Conservation (phyloP, 73 alveolate genomes). For the Blepharisma japonicum region DNA sequence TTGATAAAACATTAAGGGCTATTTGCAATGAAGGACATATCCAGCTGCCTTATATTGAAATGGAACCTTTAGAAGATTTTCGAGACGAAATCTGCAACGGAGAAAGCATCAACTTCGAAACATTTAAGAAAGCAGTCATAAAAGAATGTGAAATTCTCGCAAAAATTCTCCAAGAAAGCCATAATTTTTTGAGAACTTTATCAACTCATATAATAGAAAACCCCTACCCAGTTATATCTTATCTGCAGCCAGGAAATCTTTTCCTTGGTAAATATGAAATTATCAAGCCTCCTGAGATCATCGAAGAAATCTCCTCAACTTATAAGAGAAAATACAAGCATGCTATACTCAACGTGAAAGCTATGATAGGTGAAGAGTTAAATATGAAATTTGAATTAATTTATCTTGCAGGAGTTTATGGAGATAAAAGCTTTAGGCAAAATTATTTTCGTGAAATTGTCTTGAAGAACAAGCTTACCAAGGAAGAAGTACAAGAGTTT, state of each 20-base stretch:
- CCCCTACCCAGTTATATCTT: conserved; percentile 23
- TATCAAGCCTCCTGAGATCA: neutral
- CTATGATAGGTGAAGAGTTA: conserved; percentile 17
- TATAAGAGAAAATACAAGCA: conserved; percentile 27
- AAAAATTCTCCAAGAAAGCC: conserved; percentile 26
- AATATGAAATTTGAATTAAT: conserved; percentile 17
- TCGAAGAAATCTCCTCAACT: neutral
- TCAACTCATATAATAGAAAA: conserved; percentile 29
- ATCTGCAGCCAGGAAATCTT: conserved; percentile 33
- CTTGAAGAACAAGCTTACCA: neutral
- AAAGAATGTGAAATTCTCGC: neutral
- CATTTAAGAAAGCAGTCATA: neutral
- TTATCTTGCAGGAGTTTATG: conserved; percentile 25
- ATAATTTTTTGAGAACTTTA: neutral
- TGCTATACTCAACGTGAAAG: conserved; percentile 20
- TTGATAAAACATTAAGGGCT: conserved; percentile 8
- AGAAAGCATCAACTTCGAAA: neutral
- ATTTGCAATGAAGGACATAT: conserved; percentile 10
- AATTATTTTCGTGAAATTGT: conserved; percentile 30
- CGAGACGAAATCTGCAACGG: conserved; percentile 1
- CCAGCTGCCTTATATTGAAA: neutral
- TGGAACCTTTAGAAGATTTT: conserved; percentile 24
- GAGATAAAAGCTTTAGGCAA: conserved; percentile 13
- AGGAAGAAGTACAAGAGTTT: neutral
- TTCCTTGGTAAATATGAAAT: conserved; percentile 51